These are phyloP conservation scores for Lycium ferocissimum DNA, from an alignment of 257 asterid genomes.

Conservation along the genomic window DNA sequence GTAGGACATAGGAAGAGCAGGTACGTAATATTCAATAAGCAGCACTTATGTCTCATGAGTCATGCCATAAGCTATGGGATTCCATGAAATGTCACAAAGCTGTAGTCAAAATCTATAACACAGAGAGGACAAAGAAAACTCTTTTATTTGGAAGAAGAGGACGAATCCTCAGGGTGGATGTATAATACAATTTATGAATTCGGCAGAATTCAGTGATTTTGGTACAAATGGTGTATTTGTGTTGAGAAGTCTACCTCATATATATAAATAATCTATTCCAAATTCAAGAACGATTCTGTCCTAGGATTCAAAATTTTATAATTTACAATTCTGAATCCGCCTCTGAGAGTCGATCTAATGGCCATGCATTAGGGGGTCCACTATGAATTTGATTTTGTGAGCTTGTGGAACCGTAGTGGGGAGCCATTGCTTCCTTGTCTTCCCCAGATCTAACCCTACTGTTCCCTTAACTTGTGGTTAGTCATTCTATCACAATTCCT, in stretches of 20 bases:
- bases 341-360: no score
- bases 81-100: neutral
- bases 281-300: neutral
- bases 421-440: constrained; percentile 19
- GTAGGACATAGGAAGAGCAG: neutral
- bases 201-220: neutral
- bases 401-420: constrained; percentile 33
- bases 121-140: neutral
- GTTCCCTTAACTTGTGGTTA: neutral
- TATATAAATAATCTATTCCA: neutral
- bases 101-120: neutral
- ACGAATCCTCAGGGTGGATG: neutral
- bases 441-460: constrained; percentile 7
- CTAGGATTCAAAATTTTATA: neutral
- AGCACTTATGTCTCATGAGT: neutral
- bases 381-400: neutral
- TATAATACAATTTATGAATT: neutral
- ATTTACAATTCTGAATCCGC: neutral
- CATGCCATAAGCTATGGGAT: neutral
- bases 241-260: neutral
- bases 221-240: neutral
- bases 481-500: constrained; percentile 18
- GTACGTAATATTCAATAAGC: neutral
- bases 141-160: neutral
- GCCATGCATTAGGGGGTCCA: constrained; percentile 19